A percentile compares a stretch with the other conserved stretches of the same genome.
Conservation (phyloP, 2,329 filamentous ascomycete species). For the Bipolaris sorokiniana region DNA sequence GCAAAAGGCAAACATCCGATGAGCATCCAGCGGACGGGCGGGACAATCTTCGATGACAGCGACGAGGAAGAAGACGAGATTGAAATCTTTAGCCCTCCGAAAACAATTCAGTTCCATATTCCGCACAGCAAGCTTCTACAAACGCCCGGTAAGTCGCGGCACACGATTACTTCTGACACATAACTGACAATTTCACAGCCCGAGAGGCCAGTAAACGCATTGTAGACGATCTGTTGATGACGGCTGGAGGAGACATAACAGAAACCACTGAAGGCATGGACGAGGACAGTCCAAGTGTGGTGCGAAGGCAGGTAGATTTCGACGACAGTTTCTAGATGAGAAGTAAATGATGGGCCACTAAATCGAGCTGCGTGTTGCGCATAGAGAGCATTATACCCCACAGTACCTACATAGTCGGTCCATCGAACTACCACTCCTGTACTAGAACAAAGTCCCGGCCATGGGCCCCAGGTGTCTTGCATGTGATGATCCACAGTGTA, state of each 20-base stretch:
- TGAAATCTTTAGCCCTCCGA: slow-evolving; percentile 79
- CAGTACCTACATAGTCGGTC: slow-evolving; percentile 13
- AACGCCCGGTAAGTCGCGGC: slow-evolving; percentile 69
- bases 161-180: too few species aligned
- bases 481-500: slow-evolving; percentile 17
- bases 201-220: slow-evolving; percentile 81
- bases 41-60: slow-evolving; percentile 71
- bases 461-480: slow-evolving; percentile 3
- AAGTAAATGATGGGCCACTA: neutral
- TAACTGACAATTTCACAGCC: slow-evolving; percentile 54
- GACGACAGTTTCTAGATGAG: slow-evolving; percentile 55
- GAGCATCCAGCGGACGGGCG: slow-evolving; percentile 56
- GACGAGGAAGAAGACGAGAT: slow-evolving; percentile 65
- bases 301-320: slow-evolving; percentile 53
- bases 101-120: slow-evolving; percentile 86
- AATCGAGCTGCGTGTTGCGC: neutral
- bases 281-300: slow-evolving; percentile 57
- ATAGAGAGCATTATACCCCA: slow-evolving; percentile 11
- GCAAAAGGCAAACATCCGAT: slow-evolving; percentile 51
- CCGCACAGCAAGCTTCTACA: slow-evolving; percentile 78
- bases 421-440: neutral
- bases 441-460: slow-evolving; percentile 10
- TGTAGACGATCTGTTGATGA: slow-evolving; percentile 78
- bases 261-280: slow-evolving; percentile 53
- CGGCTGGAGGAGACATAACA: slow-evolving; percentile 68